These are phyloP conservation scores for Incumbomyces delicatus DNA, from an alignment of 2,329 filamentous ascomycete genomes.

Conservation along the genomic window DNA sequence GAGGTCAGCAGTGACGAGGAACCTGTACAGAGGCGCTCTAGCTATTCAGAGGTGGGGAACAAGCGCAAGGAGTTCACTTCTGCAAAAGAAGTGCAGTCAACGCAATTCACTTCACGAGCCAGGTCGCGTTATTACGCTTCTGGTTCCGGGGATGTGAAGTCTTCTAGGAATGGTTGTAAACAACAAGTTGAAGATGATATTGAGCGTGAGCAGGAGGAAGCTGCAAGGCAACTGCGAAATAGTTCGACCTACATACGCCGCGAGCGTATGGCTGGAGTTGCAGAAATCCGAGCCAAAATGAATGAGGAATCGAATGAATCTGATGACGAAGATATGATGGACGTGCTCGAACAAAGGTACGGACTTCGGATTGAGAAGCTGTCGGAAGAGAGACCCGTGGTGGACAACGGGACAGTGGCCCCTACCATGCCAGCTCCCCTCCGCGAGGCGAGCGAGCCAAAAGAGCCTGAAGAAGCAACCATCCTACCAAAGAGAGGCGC, in stretches of 20 bases:
- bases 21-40: too few relatives aligned
- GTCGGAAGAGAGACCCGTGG: not conserved
- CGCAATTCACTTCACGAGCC: too few relatives aligned
- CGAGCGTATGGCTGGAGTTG: not conserved
- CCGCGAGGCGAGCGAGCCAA: not conserved
- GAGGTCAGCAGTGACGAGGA: too few relatives aligned
- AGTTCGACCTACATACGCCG: not conserved
- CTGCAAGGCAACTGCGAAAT: not conserved
- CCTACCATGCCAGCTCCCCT: not conserved
- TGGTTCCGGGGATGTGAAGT: too few relatives aligned
- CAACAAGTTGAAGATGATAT: not conserved
- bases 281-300: not conserved
- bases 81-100: too few relatives aligned
- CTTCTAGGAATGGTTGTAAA: not conserved
- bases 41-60: too few relatives aligned
- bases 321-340: constrained; percentile 3
- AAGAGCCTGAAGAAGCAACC: not conserved
- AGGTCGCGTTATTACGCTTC: too few relatives aligned
- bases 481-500: not conserved
- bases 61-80: too few relatives aligned
- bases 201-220: constrained; percentile 3
- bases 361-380: not conserved
- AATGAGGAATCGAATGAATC: not conserved
- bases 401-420: not conserved
- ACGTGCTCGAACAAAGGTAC: constrained; percentile 3